These are phyloP conservation scores for Starmera dryadoides DNA, from an alignment of 805 yeast species.

Conservation along the genomic window DNA sequence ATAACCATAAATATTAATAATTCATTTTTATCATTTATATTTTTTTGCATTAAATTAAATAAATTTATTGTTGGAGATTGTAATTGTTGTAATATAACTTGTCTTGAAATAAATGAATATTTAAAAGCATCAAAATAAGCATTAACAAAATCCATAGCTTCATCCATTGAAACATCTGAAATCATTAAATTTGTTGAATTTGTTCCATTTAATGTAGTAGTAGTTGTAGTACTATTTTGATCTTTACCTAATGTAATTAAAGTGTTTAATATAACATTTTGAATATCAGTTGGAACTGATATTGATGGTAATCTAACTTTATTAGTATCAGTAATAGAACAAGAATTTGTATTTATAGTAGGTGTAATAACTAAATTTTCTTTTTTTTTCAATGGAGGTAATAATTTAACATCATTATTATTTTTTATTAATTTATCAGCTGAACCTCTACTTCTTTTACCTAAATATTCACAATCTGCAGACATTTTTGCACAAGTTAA, in stretches of 20 bases:
- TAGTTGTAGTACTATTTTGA: constrained; percentile 3
- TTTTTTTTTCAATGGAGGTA: constrained; percentile 1
- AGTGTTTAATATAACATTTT: constrained; percentile 15
- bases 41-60: constrained; percentile 11
- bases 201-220: background rate
- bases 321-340: background rate
- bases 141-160: constrained; percentile 11
- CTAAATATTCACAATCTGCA: constrained; percentile 20
- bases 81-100: constrained; percentile 7
- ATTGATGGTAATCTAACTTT: background rate
- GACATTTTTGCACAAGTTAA: constrained; percentile 40
- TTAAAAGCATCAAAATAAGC: constrained; percentile 11
- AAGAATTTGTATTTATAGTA: too few relatives aligned
- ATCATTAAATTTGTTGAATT: too few relatives aligned
- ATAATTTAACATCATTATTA: too few relatives aligned
- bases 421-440: too few relatives aligned
- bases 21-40: constrained; percentile 1
- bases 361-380: background rate
- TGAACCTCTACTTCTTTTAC: constrained; percentile 4
- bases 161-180: constrained; percentile 9
- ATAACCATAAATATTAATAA: constrained; percentile 13
- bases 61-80: constrained; percentile 8
- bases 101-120: constrained; percentile 14
- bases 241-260: constrained; percentile 15
- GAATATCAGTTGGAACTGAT: constrained; percentile 7